Percentiles rank a stretch among this genome's conserved stretches.
Evolutionary conservation across 805 yeast species (phyloP).

Genomic region (Monosporozyma aquatica): DNA sequence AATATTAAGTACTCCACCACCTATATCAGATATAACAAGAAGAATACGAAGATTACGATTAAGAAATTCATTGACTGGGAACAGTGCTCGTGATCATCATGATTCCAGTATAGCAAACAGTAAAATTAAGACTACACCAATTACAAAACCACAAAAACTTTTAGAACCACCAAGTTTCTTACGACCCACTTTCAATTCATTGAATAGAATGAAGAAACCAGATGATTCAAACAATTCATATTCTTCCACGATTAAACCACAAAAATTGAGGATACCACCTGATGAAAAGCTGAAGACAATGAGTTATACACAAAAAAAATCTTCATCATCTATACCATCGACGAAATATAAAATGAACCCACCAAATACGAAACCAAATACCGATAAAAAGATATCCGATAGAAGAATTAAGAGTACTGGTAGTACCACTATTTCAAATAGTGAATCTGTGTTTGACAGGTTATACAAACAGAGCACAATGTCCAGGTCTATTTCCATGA

Average conservation of each 20-base stretch:
- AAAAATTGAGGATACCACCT: background rate
- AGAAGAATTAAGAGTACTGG: conserved; percentile 3
- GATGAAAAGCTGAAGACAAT: background rate
- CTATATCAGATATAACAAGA: conserved; percentile 22
- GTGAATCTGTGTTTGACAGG: conserved; percentile 21
- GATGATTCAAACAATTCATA: background rate
- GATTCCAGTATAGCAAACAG: background rate
- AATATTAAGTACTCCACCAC: conserved; percentile 6
- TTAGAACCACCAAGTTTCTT: conserved; percentile 20
- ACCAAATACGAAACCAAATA: background rate
- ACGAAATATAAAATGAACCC: background rate
- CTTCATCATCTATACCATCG: background rate
- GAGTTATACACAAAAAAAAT: background rate
- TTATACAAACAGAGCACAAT: conserved; percentile 17
- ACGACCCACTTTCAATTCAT: conserved; percentile 20
- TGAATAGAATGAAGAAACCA: conserved; percentile 11
- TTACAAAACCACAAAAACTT: conserved; percentile 12
- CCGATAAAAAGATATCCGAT: background rate
- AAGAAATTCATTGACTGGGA: conserved; percentile 9
- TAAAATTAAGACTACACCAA: conserved; percentile 13
- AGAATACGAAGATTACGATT: conserved; percentile 21
- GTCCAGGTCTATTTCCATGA: conserved; percentile 19
- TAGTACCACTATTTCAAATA: background rate
- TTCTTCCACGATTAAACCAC: background rate
- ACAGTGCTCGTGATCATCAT: background rate